Conservation (phyloP, 2,329 filamentous ascomycete genomes). For the Diaporthe australafricana region DNA sequence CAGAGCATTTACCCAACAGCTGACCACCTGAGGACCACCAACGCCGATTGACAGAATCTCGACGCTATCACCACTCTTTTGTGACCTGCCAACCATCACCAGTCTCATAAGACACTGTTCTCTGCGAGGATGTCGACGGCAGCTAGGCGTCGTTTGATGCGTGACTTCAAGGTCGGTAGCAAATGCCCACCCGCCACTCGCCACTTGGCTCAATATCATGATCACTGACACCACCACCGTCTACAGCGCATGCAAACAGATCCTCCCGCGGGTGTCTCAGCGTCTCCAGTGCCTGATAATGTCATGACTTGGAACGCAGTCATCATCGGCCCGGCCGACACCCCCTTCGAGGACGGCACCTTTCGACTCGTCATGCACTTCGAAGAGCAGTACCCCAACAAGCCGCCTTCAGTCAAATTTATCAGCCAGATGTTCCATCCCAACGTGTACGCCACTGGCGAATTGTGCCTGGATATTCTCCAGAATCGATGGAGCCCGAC, state of each 20-base stretch:
- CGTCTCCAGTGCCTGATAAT: slow-evolving; percentile 94
- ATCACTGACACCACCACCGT: slow-evolving; percentile 37
- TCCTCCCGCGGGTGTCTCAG: slow-evolving; percentile 94
- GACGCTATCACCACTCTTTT: neutral
- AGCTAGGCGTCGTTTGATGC: slow-evolving; percentile 95
- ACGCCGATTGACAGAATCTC: neutral
- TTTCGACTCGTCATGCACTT: slow-evolving; percentile 99
- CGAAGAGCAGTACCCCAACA: slow-evolving; percentile 98
- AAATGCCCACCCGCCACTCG: slow-evolving; percentile 24
- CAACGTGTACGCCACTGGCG: slow-evolving; percentile 96
- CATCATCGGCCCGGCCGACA: slow-evolving; percentile 96
- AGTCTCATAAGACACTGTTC: slow-evolving; percentile 2
- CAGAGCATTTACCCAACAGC: slow-evolving; percentile 7
- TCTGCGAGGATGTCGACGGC: slow-evolving; percentile 78
- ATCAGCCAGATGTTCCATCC: slow-evolving; percentile 99
- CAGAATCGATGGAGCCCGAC: slow-evolving; percentile 99
- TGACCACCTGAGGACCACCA: neutral
- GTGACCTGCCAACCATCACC: neutral
- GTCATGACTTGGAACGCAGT: slow-evolving; percentile 99
- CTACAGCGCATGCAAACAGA: slow-evolving; percentile 97
- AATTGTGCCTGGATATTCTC: slow-evolving; percentile 95
- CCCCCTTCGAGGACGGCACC: slow-evolving; percentile 97
- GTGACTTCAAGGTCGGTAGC: slow-evolving; percentile 89
- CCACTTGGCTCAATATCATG: slow-evolving; percentile 23
- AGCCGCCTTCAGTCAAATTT: slow-evolving; percentile 97